Base-by-base conservation (phyloP, 1,284 basidiomycete genomes). In the Hemileia vastatrix region DNA sequence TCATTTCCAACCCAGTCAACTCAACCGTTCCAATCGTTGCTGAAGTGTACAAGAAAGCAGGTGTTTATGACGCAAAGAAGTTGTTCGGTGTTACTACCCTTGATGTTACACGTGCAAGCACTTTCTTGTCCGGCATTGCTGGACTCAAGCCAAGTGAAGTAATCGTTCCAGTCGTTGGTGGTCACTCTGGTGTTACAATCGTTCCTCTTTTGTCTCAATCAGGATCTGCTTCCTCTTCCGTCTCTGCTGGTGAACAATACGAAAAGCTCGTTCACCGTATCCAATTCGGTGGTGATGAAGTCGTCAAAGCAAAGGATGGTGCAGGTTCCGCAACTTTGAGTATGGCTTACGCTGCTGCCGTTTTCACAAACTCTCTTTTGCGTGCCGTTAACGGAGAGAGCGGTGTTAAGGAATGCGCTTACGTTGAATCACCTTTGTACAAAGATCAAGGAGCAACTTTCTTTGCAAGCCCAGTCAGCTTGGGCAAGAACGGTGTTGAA, bases 1-100 rank as follows among this genome's bases (percentile, higher is more conserved):
- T 96, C 72, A 96, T 97, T 77, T 93, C 93, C 64, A 77, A 78
- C 77, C 89, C 88, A 62, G 88, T 90, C 79, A 87, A 90, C 83
- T 89, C 87, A 54, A 74, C 70, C 49, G 74, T 75, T 19, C 33
- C 18, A 55, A 54, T 57, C 76, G 90, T 92, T 57, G 90, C 86
- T 50, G 92, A 96, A 78, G 86, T 94, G 47, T 84, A 93, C 81
- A 96, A 95, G 84, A 86, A 90, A 78, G 83, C 86, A 70, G 86
- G 85, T 55, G 86, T 90, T 54, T 97, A 88, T 76, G 85, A 98
- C 78, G 86, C 91, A 67, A 93, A 88, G 81, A 84, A 90, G 70
- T 77, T 98, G 68, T 97, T 97, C 76, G 94, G 94, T 83, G 91
- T 97, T 55, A 97, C 95, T 64, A 97, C 95, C 40, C 84, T 98